A percentile compares a stretch with the other conserved stretches of the same genome.
Evolutionary conservation across 208 protist species (phyloP).

Genomic region (Spongospora subterranea): DNA sequence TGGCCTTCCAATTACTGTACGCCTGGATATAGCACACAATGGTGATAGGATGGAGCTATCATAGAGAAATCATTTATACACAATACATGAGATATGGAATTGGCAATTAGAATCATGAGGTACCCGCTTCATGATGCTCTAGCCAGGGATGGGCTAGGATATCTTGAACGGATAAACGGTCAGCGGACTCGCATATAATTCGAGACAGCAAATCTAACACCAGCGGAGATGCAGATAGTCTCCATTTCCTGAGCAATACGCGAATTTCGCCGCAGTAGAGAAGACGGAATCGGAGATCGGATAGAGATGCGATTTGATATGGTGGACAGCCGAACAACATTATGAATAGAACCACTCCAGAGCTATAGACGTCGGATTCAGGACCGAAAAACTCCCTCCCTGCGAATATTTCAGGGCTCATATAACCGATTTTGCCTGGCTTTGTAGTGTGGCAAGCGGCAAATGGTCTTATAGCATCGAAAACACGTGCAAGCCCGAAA

Average conservation of each 20-base stretch:
- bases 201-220: slow-evolving; percentile 40
- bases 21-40: background rate
- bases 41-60: background rate
- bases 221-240: slow-evolving; percentile 10
- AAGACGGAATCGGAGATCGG: slow-evolving; percentile 18
- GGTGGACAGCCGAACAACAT: slow-evolving; percentile 53
- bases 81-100: background rate
- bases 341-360: slow-evolving; percentile 53
- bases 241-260: slow-evolving; percentile 41
- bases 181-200: background rate
- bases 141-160: slow-evolving; percentile 23
- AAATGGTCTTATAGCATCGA: background rate
- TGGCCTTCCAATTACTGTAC: background rate
- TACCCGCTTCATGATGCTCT: background rate
- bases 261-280: slow-evolving; percentile 46
- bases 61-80: background rate
- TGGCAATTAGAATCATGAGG: background rate
- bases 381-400: background rate
- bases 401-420: slow-evolving; percentile 49
- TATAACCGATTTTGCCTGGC: slow-evolving; percentile 54
- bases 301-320: slow-evolving; percentile 20
- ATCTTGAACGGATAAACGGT: background rate
- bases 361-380: slow-evolving; percentile 29
- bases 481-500: slow-evolving; percentile 42
- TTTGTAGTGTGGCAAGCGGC: background rate